Percentiles rank a stretch among this genome's conserved stretches.
Evolutionary conservation across 2,329 filamentous ascomycete species (phyloP).

Genomic region (Teratosphaeria viscida): DNA sequence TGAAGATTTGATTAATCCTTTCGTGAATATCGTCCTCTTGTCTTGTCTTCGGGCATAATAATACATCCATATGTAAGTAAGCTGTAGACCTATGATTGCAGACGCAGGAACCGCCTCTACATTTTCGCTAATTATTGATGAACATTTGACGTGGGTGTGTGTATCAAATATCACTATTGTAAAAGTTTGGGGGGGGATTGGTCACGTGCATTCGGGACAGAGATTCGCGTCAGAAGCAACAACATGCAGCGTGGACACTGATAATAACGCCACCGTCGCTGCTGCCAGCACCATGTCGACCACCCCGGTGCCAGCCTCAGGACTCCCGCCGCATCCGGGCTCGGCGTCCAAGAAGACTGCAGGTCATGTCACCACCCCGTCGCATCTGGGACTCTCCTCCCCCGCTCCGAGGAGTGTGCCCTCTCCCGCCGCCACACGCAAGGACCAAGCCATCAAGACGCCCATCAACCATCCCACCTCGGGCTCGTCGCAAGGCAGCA

Average conservation of each 20-base stretch:
- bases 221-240: too few relatives aligned
- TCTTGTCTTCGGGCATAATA: too few relatives aligned
- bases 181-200: too few relatives aligned
- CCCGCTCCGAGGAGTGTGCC: slow-evolving; percentile 24
- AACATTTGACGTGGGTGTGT: too few relatives aligned
- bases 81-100: too few relatives aligned
- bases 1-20: too few relatives aligned
- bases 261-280: not conserved
- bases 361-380: slow-evolving; percentile 21
- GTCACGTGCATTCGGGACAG: too few relatives aligned
- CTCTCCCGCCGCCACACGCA: slow-evolving; percentile 18
- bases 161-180: too few relatives aligned
- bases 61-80: too few relatives aligned
- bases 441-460: slow-evolving; percentile 26
- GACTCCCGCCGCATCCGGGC: not conserved
- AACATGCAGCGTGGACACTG: not conserved
- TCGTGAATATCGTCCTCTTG: too few relatives aligned
- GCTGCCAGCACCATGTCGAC: not conserved
- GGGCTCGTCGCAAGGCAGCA: slow-evolving; percentile 18
- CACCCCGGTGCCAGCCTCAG: not conserved
- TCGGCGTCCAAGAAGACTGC: slow-evolving; percentile 22
- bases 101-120: too few relatives aligned
- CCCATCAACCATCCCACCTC: slow-evolving; percentile 26
- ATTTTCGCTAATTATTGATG: too few relatives aligned
- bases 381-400: slow-evolving; percentile 33